phyloP scores from a whole-genome alignment of 169 alveolate genomes.

The Eimeria acervulina region DNA sequence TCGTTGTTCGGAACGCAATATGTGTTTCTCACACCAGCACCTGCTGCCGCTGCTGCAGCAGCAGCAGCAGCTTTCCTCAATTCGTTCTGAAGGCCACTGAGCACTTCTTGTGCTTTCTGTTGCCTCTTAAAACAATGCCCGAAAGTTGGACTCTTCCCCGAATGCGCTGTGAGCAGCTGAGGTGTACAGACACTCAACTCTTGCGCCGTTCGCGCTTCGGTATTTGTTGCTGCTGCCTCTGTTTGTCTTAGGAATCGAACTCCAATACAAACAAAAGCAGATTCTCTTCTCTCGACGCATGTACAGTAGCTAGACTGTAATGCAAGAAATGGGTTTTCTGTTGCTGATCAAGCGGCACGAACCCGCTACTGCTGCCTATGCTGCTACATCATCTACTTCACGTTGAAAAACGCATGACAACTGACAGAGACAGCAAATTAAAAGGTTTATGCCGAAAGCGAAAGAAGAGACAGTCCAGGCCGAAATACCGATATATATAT shows the following conservation, averaged over 20 bases:
- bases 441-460: background rate
- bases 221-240: background rate
- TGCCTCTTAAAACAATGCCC: conserved; percentile 7
- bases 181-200: conserved; percentile 11
- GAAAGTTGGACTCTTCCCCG: background rate
- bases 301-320: background rate
- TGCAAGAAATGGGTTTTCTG: background rate
- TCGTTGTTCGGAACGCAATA: background rate
- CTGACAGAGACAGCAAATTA: conserved; percentile 29
- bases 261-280: background rate
- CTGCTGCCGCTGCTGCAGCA: conserved; percentile 43
- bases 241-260: background rate
- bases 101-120: conserved; percentile 15
- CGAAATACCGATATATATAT: background rate
- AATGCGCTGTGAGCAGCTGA: conserved; percentile 16
- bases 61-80: conserved; percentile 15
- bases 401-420: background rate
- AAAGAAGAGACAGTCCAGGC: conserved; percentile 3
- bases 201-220: background rate
- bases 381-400: background rate
- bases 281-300: background rate
- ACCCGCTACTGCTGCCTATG: background rate
- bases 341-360: background rate
- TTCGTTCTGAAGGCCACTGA: conserved; percentile 31
- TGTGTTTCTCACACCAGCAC: background rate